Percentiles rank a stretch among this genome's conserved stretches.
These are phyloP conservation scores for Ophiocordyceps camponoti-saundersi DNA, from an alignment of 2,329 filamentous ascomycete genomes.

Conservation along the genomic window DNA sequence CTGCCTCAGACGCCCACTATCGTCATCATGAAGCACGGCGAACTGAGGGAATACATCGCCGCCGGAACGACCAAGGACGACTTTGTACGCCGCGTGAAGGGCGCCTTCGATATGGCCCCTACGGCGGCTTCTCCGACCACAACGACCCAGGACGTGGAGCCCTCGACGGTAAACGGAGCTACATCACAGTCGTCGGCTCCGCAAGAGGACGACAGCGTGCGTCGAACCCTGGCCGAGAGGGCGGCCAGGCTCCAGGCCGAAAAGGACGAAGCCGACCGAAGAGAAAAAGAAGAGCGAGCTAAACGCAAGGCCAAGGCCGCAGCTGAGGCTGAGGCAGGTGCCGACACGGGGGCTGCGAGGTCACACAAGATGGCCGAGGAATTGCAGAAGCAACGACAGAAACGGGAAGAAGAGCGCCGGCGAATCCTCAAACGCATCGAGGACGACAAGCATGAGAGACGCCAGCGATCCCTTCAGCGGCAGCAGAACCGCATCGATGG, in stretches of 20 bases:
- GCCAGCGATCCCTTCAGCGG: slow-evolving; percentile 33
- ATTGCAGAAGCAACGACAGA: slow-evolving; percentile 45
- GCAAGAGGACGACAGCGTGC: slow-evolving; percentile 11
- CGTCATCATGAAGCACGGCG: slow-evolving; percentile 63
- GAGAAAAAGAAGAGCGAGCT: slow-evolving; percentile 30
- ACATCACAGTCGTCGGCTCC: not conserved
- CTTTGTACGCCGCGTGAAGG: slow-evolving; percentile 33
- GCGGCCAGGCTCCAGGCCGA: slow-evolving; percentile 25
- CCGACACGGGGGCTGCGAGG: slow-evolving; percentile 11
- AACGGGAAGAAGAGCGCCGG: slow-evolving; percentile 50
- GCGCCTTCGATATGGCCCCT: slow-evolving; percentile 13
- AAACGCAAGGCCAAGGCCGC: slow-evolving; percentile 28
- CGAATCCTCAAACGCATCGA: slow-evolving; percentile 61
- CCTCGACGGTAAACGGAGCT: not conserved
- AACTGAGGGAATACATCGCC: slow-evolving; percentile 60
- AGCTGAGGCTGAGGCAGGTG: slow-evolving; percentile 19
- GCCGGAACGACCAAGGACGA: slow-evolving; percentile 47
- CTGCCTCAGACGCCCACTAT: slow-evolving; percentile 64
- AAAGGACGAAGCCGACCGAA: slow-evolving; percentile 26
- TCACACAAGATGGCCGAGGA: slow-evolving; percentile 32
- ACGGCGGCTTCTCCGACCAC: slow-evolving; percentile 4
- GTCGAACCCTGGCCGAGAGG: slow-evolving; percentile 30
- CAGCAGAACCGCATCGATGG: slow-evolving; percentile 21
- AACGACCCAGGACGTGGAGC: slow-evolving; percentile 1
- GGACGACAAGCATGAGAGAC: slow-evolving; percentile 55